Percentiles rank a stretch among this genome's conserved stretches.
phyloP scores from a whole-genome alignment of 2,329 filamentous ascomycete species.

The Ustilaginoidea virens region DNA sequence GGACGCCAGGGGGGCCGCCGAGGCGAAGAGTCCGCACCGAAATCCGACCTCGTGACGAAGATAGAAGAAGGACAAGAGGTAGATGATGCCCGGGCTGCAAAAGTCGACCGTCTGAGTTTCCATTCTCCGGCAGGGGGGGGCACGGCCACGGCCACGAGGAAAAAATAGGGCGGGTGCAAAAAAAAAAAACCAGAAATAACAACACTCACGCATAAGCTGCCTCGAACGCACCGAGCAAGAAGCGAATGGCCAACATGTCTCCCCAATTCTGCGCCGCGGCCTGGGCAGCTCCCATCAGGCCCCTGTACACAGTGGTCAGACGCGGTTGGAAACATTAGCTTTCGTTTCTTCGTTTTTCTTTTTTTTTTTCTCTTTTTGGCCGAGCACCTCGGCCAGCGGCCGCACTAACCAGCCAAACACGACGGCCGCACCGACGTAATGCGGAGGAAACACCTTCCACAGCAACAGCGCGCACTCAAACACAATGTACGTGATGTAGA shows the following conservation, averaged over 20 bases:
- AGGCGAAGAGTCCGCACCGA: constrained; percentile 13
- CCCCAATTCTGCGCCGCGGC: constrained; percentile 9
- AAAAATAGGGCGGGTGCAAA: no score
- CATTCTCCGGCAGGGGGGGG: no score
- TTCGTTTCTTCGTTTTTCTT: neutral
- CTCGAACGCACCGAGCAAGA: constrained; percentile 15
- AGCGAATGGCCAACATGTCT: constrained; percentile 9
- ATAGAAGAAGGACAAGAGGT: constrained; percentile 18
- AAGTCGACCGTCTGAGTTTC: no score
- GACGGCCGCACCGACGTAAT: constrained; percentile 8
- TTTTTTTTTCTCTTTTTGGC: neutral
- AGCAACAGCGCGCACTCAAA: constrained; percentile 11
- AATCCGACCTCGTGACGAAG: constrained; percentile 16
- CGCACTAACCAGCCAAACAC: constrained; percentile 9
- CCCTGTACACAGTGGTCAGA: constrained; percentile 3
- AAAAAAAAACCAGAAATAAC: no score
- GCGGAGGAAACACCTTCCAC: constrained; percentile 11
- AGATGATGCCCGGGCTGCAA: constrained; percentile 13
- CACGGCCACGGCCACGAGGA: no score
- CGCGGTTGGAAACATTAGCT: no score
- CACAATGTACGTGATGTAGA: constrained; percentile 12
- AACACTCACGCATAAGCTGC: constrained; percentile 9
- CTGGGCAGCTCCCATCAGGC: constrained; percentile 8
- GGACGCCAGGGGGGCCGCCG: constrained; percentile 16
- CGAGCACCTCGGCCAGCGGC: neutral